A percentile compares a stretch with the other conserved stretches of the same genome.
Conservation (phyloP, 2,329 filamentous ascomycete genomes). For the Myriosclerotinia curreyana region DNA sequence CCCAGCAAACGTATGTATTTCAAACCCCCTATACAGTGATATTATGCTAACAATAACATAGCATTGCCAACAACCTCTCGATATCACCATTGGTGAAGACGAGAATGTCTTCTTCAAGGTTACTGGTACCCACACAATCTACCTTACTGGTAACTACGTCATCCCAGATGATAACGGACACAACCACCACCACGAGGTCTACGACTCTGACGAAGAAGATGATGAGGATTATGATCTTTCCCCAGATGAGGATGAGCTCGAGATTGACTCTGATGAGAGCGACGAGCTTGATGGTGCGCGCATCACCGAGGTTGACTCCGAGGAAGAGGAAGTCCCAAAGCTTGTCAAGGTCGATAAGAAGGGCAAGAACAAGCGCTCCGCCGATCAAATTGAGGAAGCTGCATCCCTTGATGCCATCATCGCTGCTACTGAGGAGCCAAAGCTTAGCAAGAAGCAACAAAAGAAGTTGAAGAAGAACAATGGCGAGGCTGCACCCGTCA, state of each 20-base stretch:
- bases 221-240: slow-evolving; percentile 78
- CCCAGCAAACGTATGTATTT: slow-evolving; percentile 71
- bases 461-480: slow-evolving; percentile 99
- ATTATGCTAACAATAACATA: slow-evolving; percentile 44
- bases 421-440: slow-evolving; percentile 58
- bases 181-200: slow-evolving; percentile 56
- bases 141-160: slow-evolving; percentile 95
- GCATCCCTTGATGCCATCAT: slow-evolving; percentile 82
- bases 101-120: slow-evolving; percentile 93
- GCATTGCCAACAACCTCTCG: slow-evolving; percentile 93
- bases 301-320: slow-evolving; percentile 76
- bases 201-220: slow-evolving; percentile 60
- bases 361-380: slow-evolving; percentile 91
- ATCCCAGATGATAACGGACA: slow-evolving; percentile 60
- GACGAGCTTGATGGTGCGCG: slow-evolving; percentile 80
- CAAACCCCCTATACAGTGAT: background rate
- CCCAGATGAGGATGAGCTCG: slow-evolving; percentile 73
- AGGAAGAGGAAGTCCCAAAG: slow-evolving; percentile 70
- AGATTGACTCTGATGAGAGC: slow-evolving; percentile 58
- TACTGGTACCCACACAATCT: slow-evolving; percentile 83
- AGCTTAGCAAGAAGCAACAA: slow-evolving; percentile 91
- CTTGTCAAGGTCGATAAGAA: slow-evolving; percentile 46
- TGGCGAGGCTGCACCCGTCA: slow-evolving; percentile 71
- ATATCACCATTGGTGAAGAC: slow-evolving; percentile 85
- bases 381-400: slow-evolving; percentile 63